Base-by-base conservation (phyloP, 768 basidiomycete genomes). In the Hypholoma fasciculare region DNA sequence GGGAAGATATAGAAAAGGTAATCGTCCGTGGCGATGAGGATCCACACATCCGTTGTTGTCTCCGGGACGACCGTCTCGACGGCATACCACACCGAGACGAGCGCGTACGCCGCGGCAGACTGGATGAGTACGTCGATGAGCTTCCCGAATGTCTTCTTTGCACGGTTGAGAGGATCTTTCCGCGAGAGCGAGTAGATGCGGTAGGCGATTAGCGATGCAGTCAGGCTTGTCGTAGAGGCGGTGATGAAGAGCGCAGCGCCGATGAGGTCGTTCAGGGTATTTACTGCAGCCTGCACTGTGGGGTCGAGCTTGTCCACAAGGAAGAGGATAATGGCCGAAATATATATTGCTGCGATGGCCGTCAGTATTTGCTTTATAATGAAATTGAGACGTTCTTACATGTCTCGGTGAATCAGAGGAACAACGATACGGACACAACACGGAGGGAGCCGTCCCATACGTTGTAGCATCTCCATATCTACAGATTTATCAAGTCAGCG, bases 391-490 rank as follows among this genome's bases (percentile, higher is more conserved):
- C 19, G 17, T 23, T 8, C 11, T 36, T 56, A 47, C 54, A 26
- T 37, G 44, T 46, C 19, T 56, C 54, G 14, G 26, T 30, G 9
- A 56, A 9, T 2, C 49, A 26, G 34, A 56, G 47, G 7, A 40
- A 36, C 19, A 48, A 13, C 37, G 44, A 30, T 4, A 48, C 19
- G 12, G 17, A 30, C n/a, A 56, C 26, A 14, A 48, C 37, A 16
- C 43, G 43, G 17, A 56, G 13, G 1, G 44, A 48, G 7, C 54
- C 19, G 4, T 48, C 44, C 54, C 54, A 56, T 3, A 56, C 44
- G 9, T 56, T 46, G 23, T 48, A 56, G 13, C 54, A 56, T 4
- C 54, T 44, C 54, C 54, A 56, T 8, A 56, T 56, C 54, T 56
- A 48, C 2, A 20, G 38, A 7, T 0, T n/a, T 1, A 14, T 23